phyloP scores from a whole-genome alignment of 163 green algal genomes.

The Chlorella variabilis region DNA sequence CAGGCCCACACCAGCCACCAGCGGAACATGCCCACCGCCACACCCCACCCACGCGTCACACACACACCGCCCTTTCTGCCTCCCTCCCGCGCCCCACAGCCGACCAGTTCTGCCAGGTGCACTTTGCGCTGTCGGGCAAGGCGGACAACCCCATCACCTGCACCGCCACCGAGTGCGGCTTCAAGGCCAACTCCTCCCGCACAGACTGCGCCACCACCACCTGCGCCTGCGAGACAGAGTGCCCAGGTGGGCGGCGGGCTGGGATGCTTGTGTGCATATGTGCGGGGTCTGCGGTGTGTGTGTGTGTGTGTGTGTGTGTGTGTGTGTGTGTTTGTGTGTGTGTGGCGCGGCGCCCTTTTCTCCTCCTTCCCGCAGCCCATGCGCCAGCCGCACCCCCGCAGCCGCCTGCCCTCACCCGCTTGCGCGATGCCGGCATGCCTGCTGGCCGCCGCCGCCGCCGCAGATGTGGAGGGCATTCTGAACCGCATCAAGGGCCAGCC shows the following conservation, averaged over 20 bases:
- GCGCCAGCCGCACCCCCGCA: too few relatives aligned
- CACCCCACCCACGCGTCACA: too few relatives aligned
- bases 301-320: not conserved
- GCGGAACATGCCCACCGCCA: too few relatives aligned
- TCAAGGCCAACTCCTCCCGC: slow-evolving; percentile 25
- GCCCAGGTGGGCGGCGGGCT: slow-evolving; percentile 24
- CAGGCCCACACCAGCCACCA: too few relatives aligned
- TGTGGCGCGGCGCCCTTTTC: too few relatives aligned
- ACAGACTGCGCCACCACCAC: slow-evolving; percentile 40
- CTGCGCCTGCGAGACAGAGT: slow-evolving; percentile 44
- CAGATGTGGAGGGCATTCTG: slow-evolving; percentile 24
- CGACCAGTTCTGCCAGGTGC: slow-evolving; percentile 39
- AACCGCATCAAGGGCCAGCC: slow-evolving; percentile 17
- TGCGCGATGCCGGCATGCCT: too few relatives aligned
- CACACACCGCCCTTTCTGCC: too few relatives aligned
- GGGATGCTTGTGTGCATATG: too few relatives aligned
- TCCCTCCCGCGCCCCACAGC: too few relatives aligned
- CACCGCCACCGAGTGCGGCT: slow-evolving; percentile 46
- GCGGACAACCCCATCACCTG: slow-evolving; percentile 54
- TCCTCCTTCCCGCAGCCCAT: not conserved
- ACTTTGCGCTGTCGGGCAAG: slow-evolving; percentile 40
- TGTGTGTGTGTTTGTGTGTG: too few relatives aligned
- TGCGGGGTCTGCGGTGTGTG: not conserved
- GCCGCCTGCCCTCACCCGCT: too few relatives aligned
- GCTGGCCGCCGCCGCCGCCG: too few relatives aligned